Evolutionary conservation across 106 monocot species (phyloP).

Genomic region (Ottelia alismoides): DNA sequence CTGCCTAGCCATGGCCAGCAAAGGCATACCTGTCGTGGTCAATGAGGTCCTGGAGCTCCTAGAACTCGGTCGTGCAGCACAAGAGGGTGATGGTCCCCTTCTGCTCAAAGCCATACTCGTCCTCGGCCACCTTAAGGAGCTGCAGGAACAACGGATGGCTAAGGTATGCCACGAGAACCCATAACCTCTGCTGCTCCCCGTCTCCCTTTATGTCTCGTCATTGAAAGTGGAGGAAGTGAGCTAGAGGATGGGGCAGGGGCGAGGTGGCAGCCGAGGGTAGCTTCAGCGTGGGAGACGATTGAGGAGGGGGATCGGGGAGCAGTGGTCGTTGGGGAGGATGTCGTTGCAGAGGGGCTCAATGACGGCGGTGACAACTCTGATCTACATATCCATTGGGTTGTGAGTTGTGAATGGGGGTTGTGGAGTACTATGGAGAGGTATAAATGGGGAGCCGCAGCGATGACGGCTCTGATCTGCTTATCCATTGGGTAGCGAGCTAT

Average conservation of each 20-base stretch:
- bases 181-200: slow-evolving; percentile 7
- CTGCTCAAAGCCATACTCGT: slow-evolving; percentile 17
- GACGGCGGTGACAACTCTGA: too few species aligned
- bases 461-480: too few species aligned
- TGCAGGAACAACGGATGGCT: slow-evolving; percentile 9
- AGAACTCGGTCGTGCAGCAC: slow-evolving; percentile 8
- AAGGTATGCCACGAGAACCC: slow-evolving; percentile 8
- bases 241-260: slow-evolving; percentile 11
- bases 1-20: too few species aligned
- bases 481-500: too few species aligned
- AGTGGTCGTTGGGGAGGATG: slow-evolving; percentile 11
- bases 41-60: slow-evolving; percentile 7
- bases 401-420: too few species aligned
- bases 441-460: too few species aligned
- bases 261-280: slow-evolving; percentile 32
- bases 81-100: slow-evolving; percentile 14
- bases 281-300: too few species aligned
- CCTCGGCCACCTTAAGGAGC: slow-evolving; percentile 15
- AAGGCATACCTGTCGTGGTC: too few species aligned
- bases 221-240: too few species aligned
- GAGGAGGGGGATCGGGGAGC: slow-evolving; percentile 21
- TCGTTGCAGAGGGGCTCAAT: slow-evolving; percentile 22
- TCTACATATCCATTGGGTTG: too few species aligned
- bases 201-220: too few species aligned
- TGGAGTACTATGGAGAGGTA: too few species aligned